phyloP scores from a whole-genome alignment of 1,284 basidiomycete genomes.

The Heliocybe sulcata region DNA sequence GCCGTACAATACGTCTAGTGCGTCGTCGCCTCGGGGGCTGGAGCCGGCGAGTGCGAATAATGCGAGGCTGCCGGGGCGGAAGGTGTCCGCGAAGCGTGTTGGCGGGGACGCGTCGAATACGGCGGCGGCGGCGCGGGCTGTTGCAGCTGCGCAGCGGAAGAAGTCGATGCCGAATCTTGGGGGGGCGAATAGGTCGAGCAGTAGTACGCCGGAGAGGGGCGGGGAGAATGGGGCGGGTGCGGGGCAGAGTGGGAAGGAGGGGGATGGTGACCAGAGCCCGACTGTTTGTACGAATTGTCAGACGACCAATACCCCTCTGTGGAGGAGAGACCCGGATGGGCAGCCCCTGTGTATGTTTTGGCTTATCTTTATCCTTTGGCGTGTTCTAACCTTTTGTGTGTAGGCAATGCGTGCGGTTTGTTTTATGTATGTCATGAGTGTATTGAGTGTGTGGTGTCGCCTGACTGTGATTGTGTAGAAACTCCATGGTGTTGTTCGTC shows the following conservation, averaged over 20 bases:
- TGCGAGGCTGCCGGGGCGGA: background rate
- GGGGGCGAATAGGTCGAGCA: constrained; percentile 24
- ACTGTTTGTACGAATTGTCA: constrained; percentile 93
- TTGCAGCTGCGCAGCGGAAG: constrained; percentile 31
- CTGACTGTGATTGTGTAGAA: constrained; percentile 48
- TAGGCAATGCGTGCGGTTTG: constrained; percentile 82
- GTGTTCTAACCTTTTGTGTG: constrained; percentile 9
- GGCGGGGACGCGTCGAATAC: constrained; percentile 1
- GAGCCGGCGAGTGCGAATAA: constrained; percentile 32
- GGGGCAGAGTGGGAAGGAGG: constrained; percentile 27
- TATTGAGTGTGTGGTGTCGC: constrained; percentile 9
- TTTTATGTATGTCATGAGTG: constrained; percentile 67
- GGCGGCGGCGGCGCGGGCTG: constrained; percentile 2
- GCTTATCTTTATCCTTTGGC: constrained; percentile 10
- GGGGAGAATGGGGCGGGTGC: constrained; percentile 13
- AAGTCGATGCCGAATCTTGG: constrained; percentile 31
- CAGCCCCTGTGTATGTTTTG: constrained; percentile 77
- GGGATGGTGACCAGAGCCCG: constrained; percentile 52
- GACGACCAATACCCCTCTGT: constrained; percentile 92
- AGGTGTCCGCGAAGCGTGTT: background rate
- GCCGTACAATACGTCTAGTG: constrained; percentile 56
- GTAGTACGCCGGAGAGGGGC: constrained; percentile 47
- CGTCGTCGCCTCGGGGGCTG: constrained; percentile 61
- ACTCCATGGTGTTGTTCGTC: constrained; percentile 91
- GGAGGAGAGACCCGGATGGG: constrained; percentile 93